A percentile compares a stretch with the other conserved stretches of the same genome.
phyloP scores from a whole-genome alignment of 306 rosid species.

The Pyrus communis region DNA sequence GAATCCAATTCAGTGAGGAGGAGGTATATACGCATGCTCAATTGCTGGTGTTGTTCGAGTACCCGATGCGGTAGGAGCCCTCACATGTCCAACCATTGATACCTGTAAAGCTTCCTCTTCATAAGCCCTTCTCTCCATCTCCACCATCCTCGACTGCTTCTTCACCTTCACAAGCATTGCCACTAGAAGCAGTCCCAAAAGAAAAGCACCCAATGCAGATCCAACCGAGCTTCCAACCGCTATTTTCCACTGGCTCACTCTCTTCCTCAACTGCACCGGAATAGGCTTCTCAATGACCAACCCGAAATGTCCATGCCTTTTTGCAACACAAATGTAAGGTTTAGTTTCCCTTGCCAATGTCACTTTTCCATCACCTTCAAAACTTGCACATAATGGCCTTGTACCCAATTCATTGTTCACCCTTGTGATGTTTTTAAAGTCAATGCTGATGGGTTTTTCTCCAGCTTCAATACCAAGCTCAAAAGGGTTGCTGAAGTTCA shows the following conservation, averaged over 20 bases:
- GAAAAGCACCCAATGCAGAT: slow-evolving; percentile 74
- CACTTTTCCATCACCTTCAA: slow-evolving; percentile 72
- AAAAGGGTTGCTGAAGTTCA: slow-evolving; percentile 53
- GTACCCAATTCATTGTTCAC: slow-evolving; percentile 19
- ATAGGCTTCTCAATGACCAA: slow-evolving; percentile 52
- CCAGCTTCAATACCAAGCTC: slow-evolving; percentile 66
- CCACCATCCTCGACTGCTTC: slow-evolving; percentile 79
- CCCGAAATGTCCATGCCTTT: slow-evolving; percentile 85
- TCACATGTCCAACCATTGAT: slow-evolving; percentile 94
- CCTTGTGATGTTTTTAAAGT: slow-evolving; percentile 50
- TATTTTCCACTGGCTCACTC: slow-evolving; percentile 68
- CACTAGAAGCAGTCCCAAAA: slow-evolving; percentile 69
- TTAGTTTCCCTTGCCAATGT: slow-evolving; percentile 44
- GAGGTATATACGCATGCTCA: slow-evolving; percentile 58
- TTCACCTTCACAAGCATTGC: slow-evolving; percentile 91
- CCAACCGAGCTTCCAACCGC: slow-evolving; percentile 80
- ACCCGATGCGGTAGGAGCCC: slow-evolving; percentile 73
- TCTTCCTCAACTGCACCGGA: slow-evolving; percentile 40
- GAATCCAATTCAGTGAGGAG: slow-evolving; percentile 31
- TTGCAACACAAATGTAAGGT: slow-evolving; percentile 52
- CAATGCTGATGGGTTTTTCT: slow-evolving; percentile 58
- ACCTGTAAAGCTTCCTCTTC: slow-evolving; percentile 96
- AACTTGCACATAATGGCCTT: slow-evolving; percentile 64
- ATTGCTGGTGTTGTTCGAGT: slow-evolving; percentile 58
- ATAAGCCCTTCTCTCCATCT: slow-evolving; percentile 81